Base-by-base conservation (phyloP, 306 rosid species). In the Fragaria ananassa region DNA sequence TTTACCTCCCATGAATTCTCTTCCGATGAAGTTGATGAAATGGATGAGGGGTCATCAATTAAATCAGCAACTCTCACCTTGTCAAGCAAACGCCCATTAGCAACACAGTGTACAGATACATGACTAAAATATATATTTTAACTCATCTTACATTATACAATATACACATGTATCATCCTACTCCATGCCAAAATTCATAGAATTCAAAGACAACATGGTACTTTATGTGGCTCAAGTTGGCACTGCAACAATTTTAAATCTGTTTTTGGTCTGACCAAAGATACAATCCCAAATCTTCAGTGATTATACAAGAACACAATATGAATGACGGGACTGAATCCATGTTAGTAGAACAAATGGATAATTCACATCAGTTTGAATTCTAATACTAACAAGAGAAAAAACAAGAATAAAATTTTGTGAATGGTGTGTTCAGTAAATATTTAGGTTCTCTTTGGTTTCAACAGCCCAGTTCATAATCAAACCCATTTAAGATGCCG, bases 61-160 rank as follows among this genome's bases (percentile, higher is more conserved):
- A 87, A n/a, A 78, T 89, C 97, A 63, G 86, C 39, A 69, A 83
- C 96, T 73, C 88, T 89, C 88, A 92, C 91, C 99, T 95, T 76
- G 63, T 42, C 77, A 76, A 65, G 29, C 82, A 78, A 75, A 74
- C 8, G 1, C 70, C 86, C 50, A 71, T 85, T 84, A 76, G 80
- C 44, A 17, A 17, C 37, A 63, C 21, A 64, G 10, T 14, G 6
- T 8, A 62, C 23, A 63, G 23, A 35, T 7, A 64, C 10, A 2
- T 29, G 10, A 23, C 39, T 27, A 29, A 13, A 60, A 11, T 12
- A 60, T 4, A 27, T 12, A 60, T 25, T 3, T 25, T 12, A 4
- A 14, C 10, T n/a, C 62, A 60, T 27, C 18, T 8, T 4, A 8
- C 37, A 60, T 25, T 1, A 10, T 21, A 57, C 31, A 21, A 2